phyloP scores from a whole-genome alignment of 805 yeast species.

The Lachancea nothofagi region DNA sequence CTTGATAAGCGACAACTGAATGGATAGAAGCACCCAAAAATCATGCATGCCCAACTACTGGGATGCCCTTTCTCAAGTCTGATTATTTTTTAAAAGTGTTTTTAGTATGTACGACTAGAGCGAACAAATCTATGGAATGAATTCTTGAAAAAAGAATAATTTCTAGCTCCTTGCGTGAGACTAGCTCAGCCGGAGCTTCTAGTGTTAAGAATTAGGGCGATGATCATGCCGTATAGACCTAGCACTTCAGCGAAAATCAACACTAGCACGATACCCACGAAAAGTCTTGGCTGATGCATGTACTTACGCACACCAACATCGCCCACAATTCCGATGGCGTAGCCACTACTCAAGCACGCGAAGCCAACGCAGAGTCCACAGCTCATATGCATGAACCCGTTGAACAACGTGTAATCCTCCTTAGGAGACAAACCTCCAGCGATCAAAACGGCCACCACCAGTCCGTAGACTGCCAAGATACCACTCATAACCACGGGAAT shows the following conservation, averaged over 20 bases:
- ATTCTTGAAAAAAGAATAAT: neutral
- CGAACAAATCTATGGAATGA: too few relatives aligned
- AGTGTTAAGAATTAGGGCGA: conserved; percentile 87
- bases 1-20: conserved; percentile 11
- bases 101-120: too few relatives aligned
- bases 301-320: conserved; percentile 87
- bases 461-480: conserved; percentile 92
- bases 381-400: conserved; percentile 97
- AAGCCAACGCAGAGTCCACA: conserved; percentile 96
- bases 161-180: neutral
- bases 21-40: conserved; percentile 17
- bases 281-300: conserved; percentile 82
- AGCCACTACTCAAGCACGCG: conserved; percentile 94
- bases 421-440: conserved; percentile 84
- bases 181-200: conserved; percentile 57
- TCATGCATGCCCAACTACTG: conserved; percentile 5
- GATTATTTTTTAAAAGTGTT: conserved; percentile 4
- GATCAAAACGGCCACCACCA: conserved; percentile 92
- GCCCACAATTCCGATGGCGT: conserved; percentile 91
- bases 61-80: too few relatives aligned
- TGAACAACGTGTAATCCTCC: conserved; percentile 76
- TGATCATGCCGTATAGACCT: conserved; percentile 90
- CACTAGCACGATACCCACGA: conserved; percentile 85
- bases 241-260: conserved; percentile 88
- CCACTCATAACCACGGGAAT: conserved; percentile 99